Evolutionary conservation across 768 basidiomycete genomes (phyloP), one percentile per base, ranked within the genome.

Genomic region (Mycena amicta): DNA sequence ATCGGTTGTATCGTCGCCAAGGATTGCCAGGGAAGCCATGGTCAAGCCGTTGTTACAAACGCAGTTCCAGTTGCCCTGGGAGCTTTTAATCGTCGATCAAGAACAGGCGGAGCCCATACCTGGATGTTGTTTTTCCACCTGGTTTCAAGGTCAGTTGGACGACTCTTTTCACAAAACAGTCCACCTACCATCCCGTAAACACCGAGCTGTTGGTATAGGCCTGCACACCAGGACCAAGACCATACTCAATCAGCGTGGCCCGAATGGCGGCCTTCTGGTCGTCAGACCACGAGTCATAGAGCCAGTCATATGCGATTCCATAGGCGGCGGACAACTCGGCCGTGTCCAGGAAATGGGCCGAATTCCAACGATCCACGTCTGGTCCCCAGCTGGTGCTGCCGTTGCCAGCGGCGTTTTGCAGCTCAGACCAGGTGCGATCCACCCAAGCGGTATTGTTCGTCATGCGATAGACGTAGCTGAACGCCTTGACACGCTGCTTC

Each of bases 1-100:
- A 31, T 92, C 91, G 5, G 89, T 89, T 15, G 81, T 83, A 65
- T 96, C 89, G 64, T 95, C 92, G 29, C 82, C 87, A 15, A 94
- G 76, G 67, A 99, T 94, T 30, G 97, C 95, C 56, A 99, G 86
- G 1, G 97, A 84, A 46, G 83, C 97, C 69, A 98, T 71, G 20
- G 90, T 93, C 61, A 98, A 77, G 56, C 97, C 97, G 47, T 85
- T 83, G 71, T 98, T 98, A 78, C 89, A 49, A 49, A 27, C 23
- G 13, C 96, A 98, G 72, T 99, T 99, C 97, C 97, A 99, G 80
- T 98, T 99, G 20, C 96, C 96, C n/a, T n/a, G n/a, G n/a, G n/a
- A n/a, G n/a, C n/a, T n/a, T n/a, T n/a, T n/a, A n/a, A n/a, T n/a
- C n/a, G n/a, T n/a, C n/a, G n/a, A n/a, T n/a, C n/a, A n/a, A n/a